These are phyloP conservation scores for Punica granatum DNA, from an alignment of 345 rosid species.

Conservation along the genomic window DNA sequence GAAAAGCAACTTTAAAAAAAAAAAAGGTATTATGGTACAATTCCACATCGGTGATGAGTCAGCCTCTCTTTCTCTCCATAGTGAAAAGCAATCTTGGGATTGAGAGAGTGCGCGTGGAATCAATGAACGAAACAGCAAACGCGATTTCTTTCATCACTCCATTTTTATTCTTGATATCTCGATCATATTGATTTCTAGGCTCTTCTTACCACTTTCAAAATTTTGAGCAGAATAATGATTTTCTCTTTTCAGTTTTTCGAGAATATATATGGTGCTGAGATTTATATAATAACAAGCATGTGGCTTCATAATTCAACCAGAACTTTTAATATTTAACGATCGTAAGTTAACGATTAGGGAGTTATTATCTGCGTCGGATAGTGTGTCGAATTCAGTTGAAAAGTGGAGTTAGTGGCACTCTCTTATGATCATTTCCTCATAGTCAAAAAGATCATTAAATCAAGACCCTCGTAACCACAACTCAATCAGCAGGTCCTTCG, in stretches of 20 bases:
- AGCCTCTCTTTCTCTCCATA: neutral
- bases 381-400: too few relatives aligned
- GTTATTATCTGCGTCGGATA: too few relatives aligned
- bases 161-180: neutral
- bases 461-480: too few relatives aligned
- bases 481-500: too few relatives aligned
- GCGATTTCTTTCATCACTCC: neutral
- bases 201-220: neutral
- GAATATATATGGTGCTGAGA: neutral
- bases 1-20: neutral
- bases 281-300: neutral
- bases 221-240: too few relatives aligned
- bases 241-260: neutral
- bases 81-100: constrained; percentile 10
- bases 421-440: too few relatives aligned
- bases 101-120: constrained; percentile 1
- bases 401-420: too few relatives aligned
- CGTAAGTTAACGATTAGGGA: too few relatives aligned
- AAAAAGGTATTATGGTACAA: neutral
- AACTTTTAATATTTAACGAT: neutral
- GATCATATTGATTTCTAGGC: neutral
- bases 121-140: neutral
- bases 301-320: neutral
- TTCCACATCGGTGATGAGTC: constrained; percentile 11
- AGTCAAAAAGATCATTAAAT: too few relatives aligned